Base-by-base conservation (phyloP, 768 basidiomycete genomes). In the Lactarius deliciosus region DNA sequence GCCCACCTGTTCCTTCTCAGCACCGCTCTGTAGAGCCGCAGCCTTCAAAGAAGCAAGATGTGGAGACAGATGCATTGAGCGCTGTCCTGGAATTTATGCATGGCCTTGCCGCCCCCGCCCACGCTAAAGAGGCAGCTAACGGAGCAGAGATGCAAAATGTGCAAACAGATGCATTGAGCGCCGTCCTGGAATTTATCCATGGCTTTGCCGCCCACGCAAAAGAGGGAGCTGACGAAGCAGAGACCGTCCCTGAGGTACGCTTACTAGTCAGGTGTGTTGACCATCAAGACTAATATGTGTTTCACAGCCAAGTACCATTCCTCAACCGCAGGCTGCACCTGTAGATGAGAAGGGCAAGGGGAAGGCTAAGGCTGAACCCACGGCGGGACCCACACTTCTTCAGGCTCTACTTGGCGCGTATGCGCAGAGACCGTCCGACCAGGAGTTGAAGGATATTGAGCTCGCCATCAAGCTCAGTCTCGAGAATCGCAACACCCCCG, bases 381-480 rank as follows among this genome's bases (percentile, higher is more conserved):
- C 3, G 4, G 25, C 40, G 1, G 62, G 30, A 28, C 58, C 25
- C 28, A 38, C 25, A 0, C 6, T 67, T 18, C 11, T 64, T n/a
- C 41, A 47, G 10, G 30, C 30, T 20, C 10, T 64, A 16, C 2
- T 68, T 10, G 30, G 4, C 5, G 53, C 30, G 4, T 32, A 15
- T 20, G 7, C 38, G 53, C 53, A 28, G 1, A 58, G 66, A 20
- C 32, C 25, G 45, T 22, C 28, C 38, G 63, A 32, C 32, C 66
- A 56, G 41, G 66, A 68, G 41, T 8, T 56, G 28, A 57, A 61
- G 10, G 66, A 68, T 34, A 0, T 64, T 1, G 58, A 64, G 25
- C 41, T 28, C 0, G 62, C 66, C 3, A 68, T 68, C n/a, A 45
- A 60, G 58, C 66, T 68, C 28, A 68, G 66, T 40, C 62, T 68